Evolutionary conservation across 2,329 filamentous ascomycete genomes (phyloP).

Genomic region (Plectosphaerella sp.): DNA sequence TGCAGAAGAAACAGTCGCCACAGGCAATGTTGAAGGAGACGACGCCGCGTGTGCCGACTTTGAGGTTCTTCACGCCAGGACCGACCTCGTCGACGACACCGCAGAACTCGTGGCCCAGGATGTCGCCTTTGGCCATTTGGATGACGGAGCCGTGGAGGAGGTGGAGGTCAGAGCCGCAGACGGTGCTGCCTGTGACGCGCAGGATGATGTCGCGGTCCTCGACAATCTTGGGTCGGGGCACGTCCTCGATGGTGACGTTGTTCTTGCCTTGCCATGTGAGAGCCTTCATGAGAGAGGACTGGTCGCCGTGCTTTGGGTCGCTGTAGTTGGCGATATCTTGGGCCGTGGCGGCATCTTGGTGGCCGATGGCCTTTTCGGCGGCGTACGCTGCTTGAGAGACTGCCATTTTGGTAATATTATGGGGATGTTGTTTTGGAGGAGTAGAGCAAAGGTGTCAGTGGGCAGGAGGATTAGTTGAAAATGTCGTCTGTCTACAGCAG

Average conservation of each 20-base stretch:
- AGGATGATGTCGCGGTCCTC: conserved; percentile 75
- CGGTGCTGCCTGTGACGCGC: conserved; percentile 63
- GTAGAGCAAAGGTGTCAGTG: not conserved
- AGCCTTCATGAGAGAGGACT: conserved; percentile 68
- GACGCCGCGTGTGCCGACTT: conserved; percentile 67
- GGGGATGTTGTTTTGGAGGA: not conserved
- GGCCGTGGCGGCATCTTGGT: conserved; percentile 58
- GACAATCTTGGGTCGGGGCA: conserved; percentile 66
- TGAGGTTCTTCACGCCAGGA: conserved; percentile 44
- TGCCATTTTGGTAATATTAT: conserved; percentile 39
- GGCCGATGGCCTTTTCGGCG: conserved; percentile 64
- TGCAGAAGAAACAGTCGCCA: conserved; percentile 70
- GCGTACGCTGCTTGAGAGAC: conserved; percentile 63
- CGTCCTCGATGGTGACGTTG: conserved; percentile 64
- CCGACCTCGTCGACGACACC: conserved; percentile 54
- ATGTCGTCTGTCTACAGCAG: not conserved
- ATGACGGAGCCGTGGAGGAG: conserved; percentile 52
- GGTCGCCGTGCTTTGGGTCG: conserved; percentile 31
- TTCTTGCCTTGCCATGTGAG: conserved; percentile 81
- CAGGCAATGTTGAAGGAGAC: conserved; percentile 83
- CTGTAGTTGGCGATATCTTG: conserved; percentile 66
- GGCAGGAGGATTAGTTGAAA: no score
- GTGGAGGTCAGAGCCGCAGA: conserved; percentile 57
- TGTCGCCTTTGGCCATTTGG: conserved; percentile 60
- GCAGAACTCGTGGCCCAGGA: conserved; percentile 61